Evolutionary conservation across 1,284 basidiomycete genomes (phyloP).

Genomic region (Papiliotrema nemorosa): DNA sequence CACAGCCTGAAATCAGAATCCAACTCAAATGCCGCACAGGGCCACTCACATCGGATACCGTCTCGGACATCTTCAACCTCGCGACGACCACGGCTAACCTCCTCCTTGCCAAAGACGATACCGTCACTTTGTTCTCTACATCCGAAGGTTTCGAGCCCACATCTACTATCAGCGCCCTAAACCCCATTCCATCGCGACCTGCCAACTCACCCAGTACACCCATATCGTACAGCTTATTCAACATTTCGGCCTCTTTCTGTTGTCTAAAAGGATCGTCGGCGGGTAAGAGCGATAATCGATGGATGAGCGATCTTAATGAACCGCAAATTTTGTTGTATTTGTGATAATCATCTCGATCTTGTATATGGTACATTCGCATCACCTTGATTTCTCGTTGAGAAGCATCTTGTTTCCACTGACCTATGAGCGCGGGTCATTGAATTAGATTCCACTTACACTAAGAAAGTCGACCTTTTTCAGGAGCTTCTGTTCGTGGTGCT

Average conservation of each 20-base stretch:
- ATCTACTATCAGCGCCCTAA: slow-evolving; percentile 51
- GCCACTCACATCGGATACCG: slow-evolving; percentile 79
- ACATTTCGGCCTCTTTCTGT: slow-evolving; percentile 78
- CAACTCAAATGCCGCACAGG: slow-evolving; percentile 5
- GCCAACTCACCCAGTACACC: slow-evolving; percentile 64
- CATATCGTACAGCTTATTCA: slow-evolving; percentile 96
- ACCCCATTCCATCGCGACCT: not conserved
- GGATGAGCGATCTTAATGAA: slow-evolving; percentile 76
- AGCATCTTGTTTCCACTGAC: slow-evolving; percentile 96
- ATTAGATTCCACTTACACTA: slow-evolving; percentile 57
- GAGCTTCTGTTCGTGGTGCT: slow-evolving; percentile 89
- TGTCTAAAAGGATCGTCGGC: slow-evolving; percentile 83
- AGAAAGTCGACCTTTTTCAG: slow-evolving; percentile 94
- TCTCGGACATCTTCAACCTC: slow-evolving; percentile 90
- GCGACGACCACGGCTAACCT: slow-evolving; percentile 91
- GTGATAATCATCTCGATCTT: slow-evolving; percentile 92
- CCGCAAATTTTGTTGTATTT: slow-evolving; percentile 98
- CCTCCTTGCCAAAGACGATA: slow-evolving; percentile 87
- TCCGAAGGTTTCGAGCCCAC: slow-evolving; percentile 70
- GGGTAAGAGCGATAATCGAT: slow-evolving; percentile 82
- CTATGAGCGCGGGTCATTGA: not conserved
- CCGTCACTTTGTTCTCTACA: slow-evolving; percentile 90
- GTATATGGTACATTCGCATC: slow-evolving; percentile 92
- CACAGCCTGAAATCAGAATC: slow-evolving; percentile 62
- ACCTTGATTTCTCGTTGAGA: slow-evolving; percentile 89